Evolutionary conservation across 2,329 filamentous ascomycete genomes (phyloP).

Genomic region (Plenodomus lindquistii): DNA sequence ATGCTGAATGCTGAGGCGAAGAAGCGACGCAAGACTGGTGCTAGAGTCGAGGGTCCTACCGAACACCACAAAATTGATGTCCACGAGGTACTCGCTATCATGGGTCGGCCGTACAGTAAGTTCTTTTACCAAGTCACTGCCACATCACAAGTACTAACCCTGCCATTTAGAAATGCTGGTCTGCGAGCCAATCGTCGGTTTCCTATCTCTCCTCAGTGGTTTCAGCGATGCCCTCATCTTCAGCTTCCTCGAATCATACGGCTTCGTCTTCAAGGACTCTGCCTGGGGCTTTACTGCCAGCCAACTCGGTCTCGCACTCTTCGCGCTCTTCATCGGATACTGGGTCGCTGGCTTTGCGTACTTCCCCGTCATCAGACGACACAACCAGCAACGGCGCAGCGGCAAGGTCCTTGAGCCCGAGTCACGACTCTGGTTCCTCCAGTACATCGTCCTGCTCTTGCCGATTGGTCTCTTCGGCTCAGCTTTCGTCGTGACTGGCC

Average conservation of each 20-base stretch:
- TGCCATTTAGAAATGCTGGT: slow-evolving; percentile 62
- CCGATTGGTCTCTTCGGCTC: slow-evolving; percentile 72
- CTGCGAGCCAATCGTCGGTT: slow-evolving; percentile 73
- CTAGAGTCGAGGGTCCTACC: slow-evolving; percentile 68
- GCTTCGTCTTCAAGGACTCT: slow-evolving; percentile 64
- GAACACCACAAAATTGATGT: slow-evolving; percentile 51
- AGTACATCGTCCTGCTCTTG: slow-evolving; percentile 63
- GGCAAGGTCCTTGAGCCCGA: slow-evolving; percentile 62
- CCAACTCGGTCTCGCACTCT: slow-evolving; percentile 59
- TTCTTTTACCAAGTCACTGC: background rate
- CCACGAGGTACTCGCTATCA: slow-evolving; percentile 51
- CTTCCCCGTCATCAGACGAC: slow-evolving; percentile 53
- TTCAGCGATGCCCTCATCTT: slow-evolving; percentile 79
- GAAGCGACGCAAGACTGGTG: slow-evolving; percentile 64
- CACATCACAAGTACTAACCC: background rate
- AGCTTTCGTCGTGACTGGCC: slow-evolving; percentile 61
- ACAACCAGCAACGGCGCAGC: slow-evolving; percentile 51
- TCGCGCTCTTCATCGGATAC: slow-evolving; percentile 68
- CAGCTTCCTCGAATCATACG: slow-evolving; percentile 74
- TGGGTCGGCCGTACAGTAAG: slow-evolving; percentile 64
- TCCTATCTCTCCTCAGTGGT: slow-evolving; percentile 70
- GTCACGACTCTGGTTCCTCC: slow-evolving; percentile 66
- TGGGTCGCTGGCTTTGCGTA: slow-evolving; percentile 64
- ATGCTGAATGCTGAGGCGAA: slow-evolving; percentile 78
- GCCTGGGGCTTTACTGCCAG: slow-evolving; percentile 63